Base-by-base conservation (phyloP, 2,329 filamentous ascomycete species). In the Paraconiothyrium sp. region DNA sequence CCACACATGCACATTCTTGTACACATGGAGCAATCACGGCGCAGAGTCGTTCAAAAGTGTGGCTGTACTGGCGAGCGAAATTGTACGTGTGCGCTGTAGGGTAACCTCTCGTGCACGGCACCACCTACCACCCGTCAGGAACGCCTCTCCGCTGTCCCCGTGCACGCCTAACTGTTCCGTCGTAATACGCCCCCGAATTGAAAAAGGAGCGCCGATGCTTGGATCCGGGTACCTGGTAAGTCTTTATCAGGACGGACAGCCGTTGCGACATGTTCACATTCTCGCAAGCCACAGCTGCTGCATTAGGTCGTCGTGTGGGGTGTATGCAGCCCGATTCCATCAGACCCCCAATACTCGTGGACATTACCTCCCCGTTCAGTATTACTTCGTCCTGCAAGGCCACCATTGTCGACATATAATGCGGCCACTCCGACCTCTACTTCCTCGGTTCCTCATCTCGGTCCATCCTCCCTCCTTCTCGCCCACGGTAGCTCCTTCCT, bases 291-390 rank as follows among this genome's bases (percentile, higher is more conserved):
- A 44, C 37, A 51, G n/a, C 55, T 60, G 39, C 58, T 49, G 49
- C 51, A 56, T 60, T 60, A 56, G 46, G 58, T 60, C 44, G 37
- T 60, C 11, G 51, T 34, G 54, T 56, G 54, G 52, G 52, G 43
- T 54, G 41, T 35, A 55, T 46, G 30, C 46, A 56, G 51, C 46
- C 46, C 35, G 5, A 34, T 46, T 22, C 20, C 16, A 44, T 54
- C 43, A 43, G 43, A 51, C 14, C 10, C 27, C 48, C 54, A 56
- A 35, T 56, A 37, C 13, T 46, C 46, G 16, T 41, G 2, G 43
- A 35, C 14, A 50, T 32, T 51, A 51, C 43, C 48, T 59, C 27
- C 57, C 41, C 22, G 3, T 52, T 48, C 57, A 32, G 50, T n/a
- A 16, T 54, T 30, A 20, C n/a, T 37, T 14, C 14, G n/a, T 30